Percentiles rank a stretch among this genome's conserved stretches.
phyloP scores from a whole-genome alignment of 2,329 filamentous ascomycete species.

The Fusarium abutilonis region DNA sequence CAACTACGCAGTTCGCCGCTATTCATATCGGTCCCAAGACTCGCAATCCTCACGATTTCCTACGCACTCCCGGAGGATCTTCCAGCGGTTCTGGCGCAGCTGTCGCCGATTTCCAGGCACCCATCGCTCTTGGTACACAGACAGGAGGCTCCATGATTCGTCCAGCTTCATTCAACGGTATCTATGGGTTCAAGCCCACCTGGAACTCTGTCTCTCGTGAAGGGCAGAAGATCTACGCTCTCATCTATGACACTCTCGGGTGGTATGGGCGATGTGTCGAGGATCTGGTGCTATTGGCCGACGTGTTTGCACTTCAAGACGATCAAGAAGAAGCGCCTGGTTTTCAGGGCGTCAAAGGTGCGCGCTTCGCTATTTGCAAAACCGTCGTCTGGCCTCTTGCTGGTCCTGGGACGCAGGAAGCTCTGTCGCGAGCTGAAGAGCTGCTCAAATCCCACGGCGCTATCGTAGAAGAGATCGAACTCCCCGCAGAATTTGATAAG shows the following conservation, averaged over 20 bases:
- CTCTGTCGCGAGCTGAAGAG: constrained; percentile 54
- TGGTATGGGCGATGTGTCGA: constrained; percentile 67
- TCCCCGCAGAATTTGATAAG: constrained; percentile 61
- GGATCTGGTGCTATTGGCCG: constrained; percentile 67
- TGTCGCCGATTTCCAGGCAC: constrained; percentile 71
- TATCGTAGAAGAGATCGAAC: constrained; percentile 64
- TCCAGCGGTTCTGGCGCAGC: constrained; percentile 74
- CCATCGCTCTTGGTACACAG: constrained; percentile 71
- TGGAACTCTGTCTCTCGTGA: constrained; percentile 72
- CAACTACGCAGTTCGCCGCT: constrained; percentile 72
- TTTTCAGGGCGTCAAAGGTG: constrained; percentile 55
- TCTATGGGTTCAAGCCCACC: constrained; percentile 74
- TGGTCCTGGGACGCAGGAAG: constrained; percentile 56
- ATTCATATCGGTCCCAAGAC: constrained; percentile 63
- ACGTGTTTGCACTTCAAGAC: constrained; percentile 64
- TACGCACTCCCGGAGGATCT: constrained; percentile 73
- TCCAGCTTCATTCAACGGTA: constrained; percentile 72
- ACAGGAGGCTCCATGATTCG: constrained; percentile 73
- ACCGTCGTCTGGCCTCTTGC: constrained; percentile 65
- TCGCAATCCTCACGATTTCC: constrained; percentile 71
- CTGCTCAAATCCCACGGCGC: constrained; percentile 61
- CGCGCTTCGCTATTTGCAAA: constrained; percentile 65
- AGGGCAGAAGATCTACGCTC: constrained; percentile 67
- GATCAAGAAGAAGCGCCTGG: constrained; percentile 51
- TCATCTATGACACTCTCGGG: constrained; percentile 71